Evolutionary conservation across 1,139 yeast species (phyloP).

Genomic region (Candida pseudoviswanathii): DNA sequence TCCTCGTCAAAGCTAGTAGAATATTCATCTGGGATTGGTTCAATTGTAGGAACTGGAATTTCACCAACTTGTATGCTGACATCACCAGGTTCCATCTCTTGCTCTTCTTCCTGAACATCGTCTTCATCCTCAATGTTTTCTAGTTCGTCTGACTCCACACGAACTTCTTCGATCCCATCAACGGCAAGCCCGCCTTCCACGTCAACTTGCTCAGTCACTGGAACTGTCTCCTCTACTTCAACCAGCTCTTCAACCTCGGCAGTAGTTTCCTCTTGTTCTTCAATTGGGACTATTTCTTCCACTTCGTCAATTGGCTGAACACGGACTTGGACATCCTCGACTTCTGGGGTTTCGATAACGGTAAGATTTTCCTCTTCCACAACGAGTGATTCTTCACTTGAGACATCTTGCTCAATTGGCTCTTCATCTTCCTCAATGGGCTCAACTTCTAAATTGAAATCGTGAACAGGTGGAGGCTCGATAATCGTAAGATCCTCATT

Average conservation of each 20-base stretch:
- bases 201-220: no score
- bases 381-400: neutral
- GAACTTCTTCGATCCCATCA: no score
- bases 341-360: no score
- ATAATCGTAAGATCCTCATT: slow-evolving; percentile 6
- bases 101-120: neutral
- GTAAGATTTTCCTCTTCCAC: neutral
- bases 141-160: neutral
- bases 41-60: slow-evolving; percentile 3
- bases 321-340: neutral
- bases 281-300: neutral
- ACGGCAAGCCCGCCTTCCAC: no score
- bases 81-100: neutral
- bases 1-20: slow-evolving; percentile 4
- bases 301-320: neutral
- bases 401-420: neutral
- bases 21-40: slow-evolving; percentile 1
- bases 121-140: neutral
- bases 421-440: neutral
- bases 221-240: no score
- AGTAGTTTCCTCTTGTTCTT: neutral
- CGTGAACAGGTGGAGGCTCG: slow-evolving; percentile 7
- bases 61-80: neutral
- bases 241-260: no score
- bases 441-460: neutral